Evolutionary conservation across 2,329 filamentous ascomycete species (phyloP), one percentile per base, ranked within the genome.

Genomic region (Neurospora crassa): DNA sequence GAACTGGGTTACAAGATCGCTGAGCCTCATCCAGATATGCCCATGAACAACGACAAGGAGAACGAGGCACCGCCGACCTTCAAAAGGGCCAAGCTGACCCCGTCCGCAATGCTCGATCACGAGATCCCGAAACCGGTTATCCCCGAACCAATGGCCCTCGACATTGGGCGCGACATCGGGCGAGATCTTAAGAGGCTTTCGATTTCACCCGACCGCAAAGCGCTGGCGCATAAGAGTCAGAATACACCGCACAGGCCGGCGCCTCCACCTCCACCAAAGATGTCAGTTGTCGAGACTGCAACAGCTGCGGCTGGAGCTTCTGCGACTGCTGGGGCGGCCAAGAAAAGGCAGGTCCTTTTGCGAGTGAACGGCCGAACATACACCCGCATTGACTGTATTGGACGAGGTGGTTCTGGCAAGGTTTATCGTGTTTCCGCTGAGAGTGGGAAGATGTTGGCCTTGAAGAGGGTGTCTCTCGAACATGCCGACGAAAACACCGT

Each of bases 351-450:
- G 67, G 93, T 93, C 74, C 91, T 95, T 71, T 87, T 98, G 72
- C 90, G 91, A 67, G 90, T 99, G 73, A 99, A 99, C 78, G 93
- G 93, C 73, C 96, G 96, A 78, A 88, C 90, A 43, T 99, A 97
- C 78, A 96, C 94, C 29, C 88, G 95, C 67, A 88, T 98, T 73
- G 94, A 97, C 79, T 93, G 92, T 75, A 90, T 99, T 75, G 96
- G 96, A 11, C 91, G 94, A 71, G 96, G 96, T 73, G 96, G 96
- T 41, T 97, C 93, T 76, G 94, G 92, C 68, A 94, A 96, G 78
- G 96, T 99, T 1, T 99, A 97, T 80, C 91, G 94, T 67, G 96
- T 99, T 42, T 97, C 97, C 84, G 95, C 96, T 0, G 96, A 99
- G 80, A 98, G 97, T 78, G 94, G 93, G 78, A 96, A 94, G 79